phyloP scores from a whole-genome alignment of 2,329 filamentous ascomycete genomes.

The Aspergillus niger region DNA sequence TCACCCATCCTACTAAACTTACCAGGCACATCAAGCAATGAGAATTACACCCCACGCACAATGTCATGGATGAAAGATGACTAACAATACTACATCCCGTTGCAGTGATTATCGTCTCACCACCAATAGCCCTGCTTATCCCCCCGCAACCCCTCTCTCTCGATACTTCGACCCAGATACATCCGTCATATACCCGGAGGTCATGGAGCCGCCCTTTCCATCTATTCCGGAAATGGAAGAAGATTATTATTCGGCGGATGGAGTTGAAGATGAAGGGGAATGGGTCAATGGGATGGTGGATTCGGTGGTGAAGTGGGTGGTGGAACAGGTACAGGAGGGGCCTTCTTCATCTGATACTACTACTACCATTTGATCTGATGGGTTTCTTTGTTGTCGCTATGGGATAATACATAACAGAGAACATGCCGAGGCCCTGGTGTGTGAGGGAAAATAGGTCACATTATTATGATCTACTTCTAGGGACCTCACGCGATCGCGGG shows the following conservation, averaged over 20 bases:
- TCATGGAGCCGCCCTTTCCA: slow-evolving; percentile 13
- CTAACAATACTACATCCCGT: no score
- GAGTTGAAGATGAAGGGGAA: not conserved
- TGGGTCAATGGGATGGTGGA: slow-evolving; percentile 1
- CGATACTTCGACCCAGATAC: slow-evolving; percentile 27
- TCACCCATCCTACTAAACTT: no score
- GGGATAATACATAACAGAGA: no score
- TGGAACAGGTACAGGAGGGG: not conserved
- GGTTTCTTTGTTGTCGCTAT: no score
- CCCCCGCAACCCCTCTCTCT: slow-evolving; percentile 9
- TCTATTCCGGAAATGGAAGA: slow-evolving; percentile 9
- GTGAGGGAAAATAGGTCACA: not conserved
- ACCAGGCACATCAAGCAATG: no score
- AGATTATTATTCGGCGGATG: slow-evolving; percentile 4
- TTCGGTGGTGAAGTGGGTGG: not conserved
- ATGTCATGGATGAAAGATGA: no score
- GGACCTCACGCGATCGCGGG: not conserved
- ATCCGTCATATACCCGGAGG: slow-evolving; percentile 12
- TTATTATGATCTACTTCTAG: not conserved
- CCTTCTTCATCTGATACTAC: no score
- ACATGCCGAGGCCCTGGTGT: no score
- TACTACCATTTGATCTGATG: no score
- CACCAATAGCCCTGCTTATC: not conserved
- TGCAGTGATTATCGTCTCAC: not conserved
- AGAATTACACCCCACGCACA: no score